Evolutionary conservation across 352 stramenopile genomes (phyloP), one percentile per base, ranked within the genome.

Genomic region (Phytophthora pini): DNA sequence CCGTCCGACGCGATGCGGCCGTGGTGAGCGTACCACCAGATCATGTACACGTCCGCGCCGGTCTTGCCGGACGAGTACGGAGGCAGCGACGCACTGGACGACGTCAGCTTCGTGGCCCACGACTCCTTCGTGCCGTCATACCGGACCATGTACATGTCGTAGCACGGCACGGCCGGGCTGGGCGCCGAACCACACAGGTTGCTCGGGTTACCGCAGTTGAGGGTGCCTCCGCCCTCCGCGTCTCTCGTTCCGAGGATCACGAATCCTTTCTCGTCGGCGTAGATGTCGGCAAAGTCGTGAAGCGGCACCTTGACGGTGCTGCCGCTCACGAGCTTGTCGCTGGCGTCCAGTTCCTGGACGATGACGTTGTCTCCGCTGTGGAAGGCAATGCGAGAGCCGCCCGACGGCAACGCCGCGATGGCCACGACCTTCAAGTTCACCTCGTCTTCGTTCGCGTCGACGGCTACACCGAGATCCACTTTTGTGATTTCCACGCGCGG

Each of bases 21-120:
- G 65, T 88, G 79, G 52, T 88, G 79, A 0, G 76, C 74, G 69
- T 88, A 88, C 79, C 79, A 88, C 76, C 74, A 88, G 69, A 88
- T 80, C 79, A 88, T 88, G 55, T 68, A 88, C 49, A 85, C 79
- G 36, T 88, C 58, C 1, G 63, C 1, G 5, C 76, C 79, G 0
- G 79, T 75, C 20, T 64, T 71, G 5, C 54, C 69, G 1, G 61
- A 65, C 65, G 79, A 88, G 61, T 88, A 88, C 13, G 79, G 79
- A 7, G 76, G 79, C 34, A 87, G 65, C 29, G 65, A 65, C 0
- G 78, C 38, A 50, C 78, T 87, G 44, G 78, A 87, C 8, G 67
- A 69, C 27, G 78, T 84, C 24, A 87, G 65, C 62, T 87, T 87
- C 32, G 78, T 84, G n/a, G 79, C 76, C 79, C 79, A 88, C 27